Percentiles rank a stretch among this genome's conserved stretches.
Evolutionary conservation across 2,329 filamentous ascomycete genomes (phyloP).

Genomic region (Exophiala alcalophila): DNA sequence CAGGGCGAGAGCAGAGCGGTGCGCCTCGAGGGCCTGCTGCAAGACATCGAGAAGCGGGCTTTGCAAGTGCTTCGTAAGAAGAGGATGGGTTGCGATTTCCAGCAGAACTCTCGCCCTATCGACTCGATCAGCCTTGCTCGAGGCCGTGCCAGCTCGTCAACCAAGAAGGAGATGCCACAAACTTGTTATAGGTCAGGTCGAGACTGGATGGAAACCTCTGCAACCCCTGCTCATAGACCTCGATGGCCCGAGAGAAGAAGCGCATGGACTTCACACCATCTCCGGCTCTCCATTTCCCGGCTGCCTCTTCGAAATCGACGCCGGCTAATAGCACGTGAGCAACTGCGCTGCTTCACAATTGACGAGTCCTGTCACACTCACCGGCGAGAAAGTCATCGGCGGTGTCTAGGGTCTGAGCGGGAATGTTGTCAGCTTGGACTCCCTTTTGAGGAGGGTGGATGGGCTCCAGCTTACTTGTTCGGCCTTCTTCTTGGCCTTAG

Average conservation of each 20-base stretch:
- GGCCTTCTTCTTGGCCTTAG: conserved; percentile 32
- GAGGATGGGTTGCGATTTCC: conserved; percentile 65
- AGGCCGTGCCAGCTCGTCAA: too few relatives aligned
- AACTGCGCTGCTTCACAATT: neutral
- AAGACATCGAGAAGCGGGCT: conserved; percentile 54
- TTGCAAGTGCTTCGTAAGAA: conserved; percentile 59
- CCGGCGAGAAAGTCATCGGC: conserved; percentile 67
- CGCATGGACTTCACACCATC: conserved; percentile 64
- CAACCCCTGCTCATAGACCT: conserved; percentile 64
- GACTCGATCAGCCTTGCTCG: conserved; percentile 8
- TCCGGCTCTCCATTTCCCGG: conserved; percentile 71
- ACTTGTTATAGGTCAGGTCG: conserved; percentile 75
- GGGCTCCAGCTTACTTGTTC: conserved; percentile 36
- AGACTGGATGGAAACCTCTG: conserved; percentile 60
- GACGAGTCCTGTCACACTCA: conserved; percentile 31
- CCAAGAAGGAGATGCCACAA: too few relatives aligned
- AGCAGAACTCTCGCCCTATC: conserved; percentile 65
- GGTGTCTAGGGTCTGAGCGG: conserved; percentile 53
- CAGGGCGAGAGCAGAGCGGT: conserved; percentile 59
- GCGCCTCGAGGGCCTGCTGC: conserved; percentile 60
- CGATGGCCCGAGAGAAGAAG: conserved; percentile 60
- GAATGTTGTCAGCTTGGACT: conserved; percentile 16
- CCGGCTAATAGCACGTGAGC: conserved; percentile 45
- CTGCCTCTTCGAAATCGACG: conserved; percentile 67
- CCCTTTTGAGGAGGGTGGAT: neutral